Conservation (phyloP, 805 yeast genomes). For the Candida sphagnicola region DNA sequence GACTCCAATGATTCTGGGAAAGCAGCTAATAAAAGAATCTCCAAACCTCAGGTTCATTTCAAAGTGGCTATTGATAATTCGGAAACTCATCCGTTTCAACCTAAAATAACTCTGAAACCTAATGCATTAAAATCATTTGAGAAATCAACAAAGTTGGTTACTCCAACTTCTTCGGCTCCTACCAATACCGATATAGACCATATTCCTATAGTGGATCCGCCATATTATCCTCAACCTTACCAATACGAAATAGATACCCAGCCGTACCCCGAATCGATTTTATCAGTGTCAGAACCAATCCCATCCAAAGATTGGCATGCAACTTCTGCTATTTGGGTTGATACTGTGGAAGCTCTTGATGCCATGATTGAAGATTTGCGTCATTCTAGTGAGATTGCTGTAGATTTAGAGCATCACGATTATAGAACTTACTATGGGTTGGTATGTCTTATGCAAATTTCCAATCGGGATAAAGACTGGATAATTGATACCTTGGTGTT, state of each 20-base stretch:
- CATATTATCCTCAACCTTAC: slow-evolving; percentile 79
- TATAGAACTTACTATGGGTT: slow-evolving; percentile 85
- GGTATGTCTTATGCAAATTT: slow-evolving; percentile 90
- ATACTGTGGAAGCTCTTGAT: slow-evolving; percentile 46
- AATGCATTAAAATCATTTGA: slow-evolving; percentile 55
- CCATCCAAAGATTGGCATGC: slow-evolving; percentile 62
- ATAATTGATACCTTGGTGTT: slow-evolving; percentile 79
- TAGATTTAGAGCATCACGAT: slow-evolving; percentile 96
- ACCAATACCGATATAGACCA: slow-evolving; percentile 12
- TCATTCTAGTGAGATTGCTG: slow-evolving; percentile 64
- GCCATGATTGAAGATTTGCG: slow-evolving; percentile 53
- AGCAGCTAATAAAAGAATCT: slow-evolving; percentile 25
- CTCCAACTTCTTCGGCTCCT: slow-evolving; percentile 20
- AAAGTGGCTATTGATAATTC: slow-evolving; percentile 59
- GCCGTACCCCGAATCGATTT: slow-evolving; percentile 61
- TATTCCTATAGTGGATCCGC: slow-evolving; percentile 40
- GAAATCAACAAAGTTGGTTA: slow-evolving; percentile 35
- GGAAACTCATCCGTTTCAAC: slow-evolving; percentile 70
- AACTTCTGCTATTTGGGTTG: slow-evolving; percentile 70
- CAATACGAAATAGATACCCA: slow-evolving; percentile 64
- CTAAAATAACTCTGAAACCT: slow-evolving; percentile 70
- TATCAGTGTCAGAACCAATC: slow-evolving; percentile 38
- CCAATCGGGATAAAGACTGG: slow-evolving; percentile 78
- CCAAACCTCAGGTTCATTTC: slow-evolving; percentile 71
- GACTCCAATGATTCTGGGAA: slow-evolving; percentile 23